Conservation (phyloP, 345 rosid species). For the Hevea brasiliensis region DNA sequence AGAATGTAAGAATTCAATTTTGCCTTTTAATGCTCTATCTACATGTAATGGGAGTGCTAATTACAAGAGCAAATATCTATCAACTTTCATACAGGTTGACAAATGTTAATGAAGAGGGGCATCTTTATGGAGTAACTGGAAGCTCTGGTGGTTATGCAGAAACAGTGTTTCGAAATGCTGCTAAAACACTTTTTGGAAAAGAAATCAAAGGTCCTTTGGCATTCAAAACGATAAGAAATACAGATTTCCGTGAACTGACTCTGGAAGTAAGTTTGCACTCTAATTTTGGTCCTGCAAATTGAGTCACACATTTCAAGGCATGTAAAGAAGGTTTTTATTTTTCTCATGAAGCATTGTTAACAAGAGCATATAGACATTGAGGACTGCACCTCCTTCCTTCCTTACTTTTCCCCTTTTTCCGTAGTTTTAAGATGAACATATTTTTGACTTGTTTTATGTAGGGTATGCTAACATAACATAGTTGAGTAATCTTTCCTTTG, state of each 20-base stretch:
- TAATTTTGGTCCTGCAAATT: constrained; percentile 5
- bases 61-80: background rate
- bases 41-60: background rate
- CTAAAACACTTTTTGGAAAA: constrained; percentile 66
- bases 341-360: background rate
- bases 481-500: background rate
- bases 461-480: background rate
- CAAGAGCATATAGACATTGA: background rate
- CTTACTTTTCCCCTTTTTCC: background rate
- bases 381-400: background rate
- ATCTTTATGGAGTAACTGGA: constrained; percentile 85
- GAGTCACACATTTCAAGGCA: background rate
- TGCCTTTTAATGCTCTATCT: background rate
- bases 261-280: constrained; percentile 58
- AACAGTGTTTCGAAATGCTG: constrained; percentile 67
- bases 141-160: constrained; percentile 95
- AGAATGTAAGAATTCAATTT: constrained; percentile 46
- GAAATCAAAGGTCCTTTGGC: constrained; percentile 57
- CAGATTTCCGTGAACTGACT: constrained; percentile 78
- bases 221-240: constrained; percentile 70
- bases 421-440: constrained; percentile 3
- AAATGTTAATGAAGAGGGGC: constrained; percentile 70
- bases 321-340: background rate
- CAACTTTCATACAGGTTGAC: constrained; percentile 50
- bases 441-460: background rate